Evolutionary conservation across 2,329 filamentous ascomycete species (phyloP).

Genomic region (Leptographium wingfieldii): DNA sequence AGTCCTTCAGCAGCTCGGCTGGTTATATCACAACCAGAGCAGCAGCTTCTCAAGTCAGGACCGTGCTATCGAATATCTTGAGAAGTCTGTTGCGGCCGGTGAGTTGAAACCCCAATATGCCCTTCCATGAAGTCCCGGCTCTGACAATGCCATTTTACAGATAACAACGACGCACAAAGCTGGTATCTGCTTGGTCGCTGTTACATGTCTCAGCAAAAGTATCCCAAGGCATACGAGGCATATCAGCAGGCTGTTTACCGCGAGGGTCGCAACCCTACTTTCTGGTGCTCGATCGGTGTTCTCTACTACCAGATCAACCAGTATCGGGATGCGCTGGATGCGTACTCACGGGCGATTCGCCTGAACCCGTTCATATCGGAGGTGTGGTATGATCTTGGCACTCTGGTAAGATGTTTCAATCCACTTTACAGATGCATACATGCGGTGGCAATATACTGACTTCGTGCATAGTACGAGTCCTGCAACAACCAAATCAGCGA

Average conservation of each 20-base stretch:
- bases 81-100: constrained; percentile 93
- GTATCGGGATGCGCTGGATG: constrained; percentile 93
- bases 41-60: constrained; percentile 85
- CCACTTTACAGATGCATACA: neutral
- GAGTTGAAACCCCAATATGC: constrained; percentile 22
- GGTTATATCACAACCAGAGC: constrained; percentile 95
- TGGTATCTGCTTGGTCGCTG: constrained; percentile 97
- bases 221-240: constrained; percentile 95
- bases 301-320: constrained; percentile 99
- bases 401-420: constrained; percentile 52
- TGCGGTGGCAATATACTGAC: neutral
- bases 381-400: constrained; percentile 97
- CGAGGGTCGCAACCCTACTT: constrained; percentile 93
- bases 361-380: constrained; percentile 97
- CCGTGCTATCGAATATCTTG: constrained; percentile 89
- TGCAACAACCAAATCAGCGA: constrained; percentile 98
- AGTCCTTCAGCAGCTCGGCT: constrained; percentile 92
- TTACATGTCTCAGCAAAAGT: constrained; percentile 99
- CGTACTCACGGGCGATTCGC: constrained; percentile 91
- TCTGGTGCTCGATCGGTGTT: constrained; percentile 99
- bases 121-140: neutral
- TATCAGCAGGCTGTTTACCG: constrained; percentile 98
- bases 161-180: constrained; percentile 90
- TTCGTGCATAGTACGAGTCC: constrained; percentile 64
- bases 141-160: constrained; percentile 33